Evolutionary conservation across 805 yeast genomes (phyloP), one percentile per base, ranked within the genome.

Genomic region (Trichomonascus vanleenenianus): DNA sequence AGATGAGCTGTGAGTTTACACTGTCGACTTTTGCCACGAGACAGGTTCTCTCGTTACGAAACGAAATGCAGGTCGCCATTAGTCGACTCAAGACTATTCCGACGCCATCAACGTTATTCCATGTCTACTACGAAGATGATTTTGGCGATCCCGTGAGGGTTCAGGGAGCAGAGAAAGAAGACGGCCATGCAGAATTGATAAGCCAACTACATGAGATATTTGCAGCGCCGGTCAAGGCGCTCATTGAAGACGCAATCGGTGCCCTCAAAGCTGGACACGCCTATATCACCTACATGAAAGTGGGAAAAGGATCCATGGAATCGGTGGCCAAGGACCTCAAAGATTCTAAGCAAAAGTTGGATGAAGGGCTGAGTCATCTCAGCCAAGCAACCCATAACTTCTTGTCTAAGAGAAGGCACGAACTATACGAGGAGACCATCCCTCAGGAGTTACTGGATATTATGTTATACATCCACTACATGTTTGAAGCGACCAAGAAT

Each of bases 31-130:
- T 69, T 46, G 47, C 63, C 15, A 59, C 55, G 31, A 56, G 51
- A 15, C 61, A 62, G 25, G 52, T 72, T 35, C 60, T 65, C 43
- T 50, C 48, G 1, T 53, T 73, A 11, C 63, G 77, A 57, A 74
- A 73, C 55, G 55, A 61, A n/a, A 44, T 73, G 18, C 74, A 73
- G n/a, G 60, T 57, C 9, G 57, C 62, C 2, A 61, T 66, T 3
- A 60, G 68, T 3, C 73, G 76, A 5, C 50, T 72, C 18, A 52
- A 75, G 33, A 66, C 70, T 3, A 53, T 72, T 10, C 76, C 76
- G 2, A 18, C 37, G 18, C 50, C 54, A 12, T n/a, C 40, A 2
- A 27, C 46, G 7, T 30, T 47, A 14, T 47, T 45, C 35, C 27
- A 22, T 22, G 27, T 22, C 27, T 5, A 22, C 27, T 22, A 22